Base-by-base conservation (phyloP, 2,329 filamentous ascomycete species). In the Sclerotinia trifoliorum region DNA sequence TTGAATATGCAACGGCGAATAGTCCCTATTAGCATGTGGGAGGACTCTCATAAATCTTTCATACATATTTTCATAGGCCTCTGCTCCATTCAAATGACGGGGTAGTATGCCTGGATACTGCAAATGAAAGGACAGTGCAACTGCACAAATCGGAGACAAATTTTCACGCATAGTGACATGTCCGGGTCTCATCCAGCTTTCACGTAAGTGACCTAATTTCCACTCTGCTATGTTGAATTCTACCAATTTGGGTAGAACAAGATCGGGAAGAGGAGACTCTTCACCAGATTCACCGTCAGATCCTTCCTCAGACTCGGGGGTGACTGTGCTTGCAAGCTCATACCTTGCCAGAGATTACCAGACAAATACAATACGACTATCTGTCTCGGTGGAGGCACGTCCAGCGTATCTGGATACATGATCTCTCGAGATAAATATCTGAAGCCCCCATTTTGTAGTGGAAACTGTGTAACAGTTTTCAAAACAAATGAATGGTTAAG, bases 401-500 rank as follows among this genome's bases (percentile, higher is more conserved):
- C 8, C 32, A 63, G 26, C 3, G n/a, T 19, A 21, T 51, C 8
- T n/a, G 60, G 60, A 39, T 63, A 51, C 4, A 26, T 1, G 3
- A 63, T 51, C 32, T 63, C 46, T 4, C 60, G 46, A 19, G 60
- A 63, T 1, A 26, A 17, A 51, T 63, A 42, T 13, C 1, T 21
- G 32, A 39, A 39, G n/a, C 32, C 3, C 11, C 32, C 32, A 51
- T 63, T 19, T 8, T 8, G 4, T 51, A n/a, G 60, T 26, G 32
- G 46, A 39, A 24, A 24, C 26, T n/a, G 32, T 19, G 32, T 24
- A n/a, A 51, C 60, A 2, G 60, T 63, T 32, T 51, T 51, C 10
- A 63, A 24, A 32, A 63, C 46, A 39, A 63, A 63, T 26, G 60
- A 63, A 51, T 51, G 8, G 13, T 26, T 35, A 24, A 63, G 7